A percentile compares a stretch with the other conserved stretches of the same genome.
Evolutionary conservation across 768 basidiomycete species (phyloP).

Genomic region (Lactarius akahatsu): DNA sequence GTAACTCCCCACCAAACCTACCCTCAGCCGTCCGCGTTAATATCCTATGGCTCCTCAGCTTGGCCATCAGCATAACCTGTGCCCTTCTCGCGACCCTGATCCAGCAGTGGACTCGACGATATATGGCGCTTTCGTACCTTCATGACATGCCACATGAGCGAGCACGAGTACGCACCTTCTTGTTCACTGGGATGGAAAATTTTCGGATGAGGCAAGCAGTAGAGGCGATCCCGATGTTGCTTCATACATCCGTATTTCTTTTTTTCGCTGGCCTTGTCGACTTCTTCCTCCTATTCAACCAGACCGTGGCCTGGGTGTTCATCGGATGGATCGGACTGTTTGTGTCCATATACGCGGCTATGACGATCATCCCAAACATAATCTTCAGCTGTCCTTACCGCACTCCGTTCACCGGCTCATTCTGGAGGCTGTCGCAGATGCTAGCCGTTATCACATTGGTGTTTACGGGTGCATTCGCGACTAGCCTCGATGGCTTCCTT

Average conservation of each 20-base stretch:
- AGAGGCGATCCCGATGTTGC: conserved; percentile 5
- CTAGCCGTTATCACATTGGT: neutral
- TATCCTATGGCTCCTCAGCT: conserved; percentile 9
- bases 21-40: conserved; percentile 3
- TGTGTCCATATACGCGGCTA: neutral
- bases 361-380: conserved; percentile 9
- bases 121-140: conserved; percentile 6
- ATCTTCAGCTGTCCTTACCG: conserved; percentile 13
- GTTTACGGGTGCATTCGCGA: neutral
- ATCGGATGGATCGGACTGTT: conserved; percentile 5
- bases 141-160: conserved; percentile 9
- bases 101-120: conserved; percentile 5
- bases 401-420: conserved; percentile 5
- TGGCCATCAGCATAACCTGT: conserved; percentile 9
- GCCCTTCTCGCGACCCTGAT: conserved; percentile 10
- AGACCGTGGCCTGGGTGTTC: conserved; percentile 5
- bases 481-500: neutral
- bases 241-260: conserved; percentile 11
- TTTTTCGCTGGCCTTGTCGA: conserved; percentile 8
- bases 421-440: conserved; percentile 2
- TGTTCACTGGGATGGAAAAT: conserved; percentile 7
- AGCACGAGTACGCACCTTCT: conserved; percentile 10
- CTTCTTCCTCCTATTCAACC: conserved; percentile 7
- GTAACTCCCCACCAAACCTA: neutral
- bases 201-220: conserved; percentile 8